Base-by-base conservation (phyloP, 1,284 basidiomycete genomes). In the Ceratobasidium sp. region DNA sequence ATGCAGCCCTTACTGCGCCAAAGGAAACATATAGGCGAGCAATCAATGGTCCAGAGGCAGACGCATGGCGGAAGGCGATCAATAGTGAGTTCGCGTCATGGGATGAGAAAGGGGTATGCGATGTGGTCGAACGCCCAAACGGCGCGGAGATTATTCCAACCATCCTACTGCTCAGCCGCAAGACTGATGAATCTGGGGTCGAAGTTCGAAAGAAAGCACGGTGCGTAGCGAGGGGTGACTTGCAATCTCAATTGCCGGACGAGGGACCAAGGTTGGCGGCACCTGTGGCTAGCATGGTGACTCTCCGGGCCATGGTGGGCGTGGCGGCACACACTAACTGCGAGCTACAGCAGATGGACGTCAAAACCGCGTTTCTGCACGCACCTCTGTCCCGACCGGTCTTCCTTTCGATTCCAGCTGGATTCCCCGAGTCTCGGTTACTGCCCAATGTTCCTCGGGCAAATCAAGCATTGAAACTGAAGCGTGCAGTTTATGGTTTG, bases 241-340 rank as follows among this genome's bases (percentile, higher is more conserved):
- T 82, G 0, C 89, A 90, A 80, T 56, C 55, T 23, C 78, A 82
- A 0, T 82, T 82, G 1, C 85, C 87, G 0, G 63, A 87, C 0
- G 86, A 90, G 78, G 89, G 86, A 79, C 83, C 85, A 26, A 82
- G 89, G 46, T 88, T 86, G 0, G 88, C 83, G 71, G 82, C 86
- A 0, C 88, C 87, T 0, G 84, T 88, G 0, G 84, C 84, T 6
- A 82, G 83, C 15, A 82, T 86, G 2, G 73, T 83, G 0, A 84
- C 86, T 0, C 83, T 88, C 18, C 79, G 85, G 0, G 75, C 84
- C 0, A 70, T 88, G 1, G 81, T 88, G 0, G 83, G 86, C 0
- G 76, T 88, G 0, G 86, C 86, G 5, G 84, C 86, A 1, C 76
- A 77, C 20, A 76, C 84, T 33, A 81, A 84, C 53, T 80, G 80